phyloP scores from a whole-genome alignment of 2,329 filamentous ascomycete genomes.

The Paramyrothecium roridum region DNA sequence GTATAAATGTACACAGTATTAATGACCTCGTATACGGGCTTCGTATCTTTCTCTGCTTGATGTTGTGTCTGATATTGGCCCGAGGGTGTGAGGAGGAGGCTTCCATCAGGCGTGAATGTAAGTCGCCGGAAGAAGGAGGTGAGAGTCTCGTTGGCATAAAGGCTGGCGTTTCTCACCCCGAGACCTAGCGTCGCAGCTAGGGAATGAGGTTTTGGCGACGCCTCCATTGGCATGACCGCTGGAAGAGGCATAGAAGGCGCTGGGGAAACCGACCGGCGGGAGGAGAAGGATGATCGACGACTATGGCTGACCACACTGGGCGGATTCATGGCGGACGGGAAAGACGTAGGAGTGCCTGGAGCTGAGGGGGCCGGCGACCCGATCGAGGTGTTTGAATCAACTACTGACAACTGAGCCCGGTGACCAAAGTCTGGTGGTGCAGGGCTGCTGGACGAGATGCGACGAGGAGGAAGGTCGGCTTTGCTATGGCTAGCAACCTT shows the following conservation, averaged over 20 bases:
- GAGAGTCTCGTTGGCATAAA: slow-evolving; percentile 95
- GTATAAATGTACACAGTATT: slow-evolving; percentile 99
- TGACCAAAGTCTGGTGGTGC: slow-evolving; percentile 79
- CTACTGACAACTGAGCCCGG: slow-evolving; percentile 59
- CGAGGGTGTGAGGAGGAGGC: slow-evolving; percentile 87
- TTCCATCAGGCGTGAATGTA: slow-evolving; percentile 93
- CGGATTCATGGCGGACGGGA: slow-evolving; percentile 93
- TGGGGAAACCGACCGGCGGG: slow-evolving; percentile 83
- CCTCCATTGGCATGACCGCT: slow-evolving; percentile 90
- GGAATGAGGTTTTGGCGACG: slow-evolving; percentile 75
- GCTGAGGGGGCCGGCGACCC: slow-evolving; percentile 87
- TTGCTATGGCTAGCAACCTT: slow-evolving; percentile 75
- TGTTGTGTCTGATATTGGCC: slow-evolving; percentile 89
- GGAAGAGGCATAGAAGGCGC: slow-evolving; percentile 91
- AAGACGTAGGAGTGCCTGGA: slow-evolving; percentile 87
- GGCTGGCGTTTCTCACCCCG: slow-evolving; percentile 77
- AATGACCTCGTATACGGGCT: slow-evolving; percentile 78
- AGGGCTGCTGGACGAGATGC: slow-evolving; percentile 88
- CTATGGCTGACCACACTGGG: slow-evolving; percentile 86
- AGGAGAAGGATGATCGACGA: slow-evolving; percentile 89
- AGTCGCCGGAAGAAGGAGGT: slow-evolving; percentile 95
- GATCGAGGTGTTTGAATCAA: slow-evolving; percentile 51
- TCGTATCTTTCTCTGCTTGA: slow-evolving; percentile 61
- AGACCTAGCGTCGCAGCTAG: slow-evolving; percentile 49
- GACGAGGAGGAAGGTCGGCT: slow-evolving; percentile 88